Conservation (phyloP, 2,329 filamentous ascomycete genomes). For the Bipolaris gigantea region DNA sequence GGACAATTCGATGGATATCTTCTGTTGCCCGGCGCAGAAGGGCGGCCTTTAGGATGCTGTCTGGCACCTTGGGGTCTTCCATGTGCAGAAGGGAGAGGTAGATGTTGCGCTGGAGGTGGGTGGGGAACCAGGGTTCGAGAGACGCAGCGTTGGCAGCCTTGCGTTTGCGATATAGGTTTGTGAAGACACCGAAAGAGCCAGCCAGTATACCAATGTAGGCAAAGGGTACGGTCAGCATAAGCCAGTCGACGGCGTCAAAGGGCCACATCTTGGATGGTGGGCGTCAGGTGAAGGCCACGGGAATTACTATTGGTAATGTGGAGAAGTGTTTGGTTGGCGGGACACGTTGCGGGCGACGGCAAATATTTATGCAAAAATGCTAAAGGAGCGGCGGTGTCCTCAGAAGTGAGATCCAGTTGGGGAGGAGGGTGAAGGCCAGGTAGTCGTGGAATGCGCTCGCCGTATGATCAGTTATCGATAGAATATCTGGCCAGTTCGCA, state of each 20-base stretch:
- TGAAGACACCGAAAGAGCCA: constrained; percentile 89
- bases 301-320: background rate
- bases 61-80: constrained; percentile 71
- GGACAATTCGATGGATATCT: constrained; percentile 88
- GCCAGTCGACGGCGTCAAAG: constrained; percentile 68
- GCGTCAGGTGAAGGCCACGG: constrained; percentile 10
- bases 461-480: constrained; percentile 16
- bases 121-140: constrained; percentile 91
- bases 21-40: constrained; percentile 86
- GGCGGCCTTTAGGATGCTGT: constrained; percentile 83
- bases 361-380: background rate
- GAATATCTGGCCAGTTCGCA: constrained; percentile 33
- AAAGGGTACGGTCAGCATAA: constrained; percentile 81
- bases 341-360: background rate
- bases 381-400: constrained; percentile 25
- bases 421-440: constrained; percentile 9
- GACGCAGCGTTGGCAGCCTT: constrained; percentile 79
- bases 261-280: constrained; percentile 38
- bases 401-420: constrained; percentile 1
- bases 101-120: constrained; percentile 88
- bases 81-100: constrained; percentile 91
- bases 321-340: background rate
- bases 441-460: constrained; percentile 3
- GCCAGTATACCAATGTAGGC: constrained; percentile 86
- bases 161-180: constrained; percentile 87